A percentile compares a stretch with the other conserved stretches of the same genome.
Evolutionary conservation across 2,329 filamentous ascomycete species (phyloP).

Genomic region (Diaporthe sp.): DNA sequence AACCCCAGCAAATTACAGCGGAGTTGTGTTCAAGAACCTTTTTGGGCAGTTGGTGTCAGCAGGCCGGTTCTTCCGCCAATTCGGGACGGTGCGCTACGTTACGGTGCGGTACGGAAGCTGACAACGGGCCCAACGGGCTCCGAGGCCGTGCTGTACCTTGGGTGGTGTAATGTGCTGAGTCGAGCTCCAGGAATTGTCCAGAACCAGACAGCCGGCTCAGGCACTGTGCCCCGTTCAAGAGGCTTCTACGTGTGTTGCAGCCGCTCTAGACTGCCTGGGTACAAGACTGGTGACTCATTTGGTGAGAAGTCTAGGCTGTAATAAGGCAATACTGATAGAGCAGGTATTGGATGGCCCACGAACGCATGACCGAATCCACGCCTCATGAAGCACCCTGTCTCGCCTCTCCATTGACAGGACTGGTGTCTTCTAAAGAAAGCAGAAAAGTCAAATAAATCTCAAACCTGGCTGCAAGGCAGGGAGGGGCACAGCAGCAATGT

Average conservation of each 20-base stretch:
- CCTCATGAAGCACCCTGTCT: constrained; percentile 9
- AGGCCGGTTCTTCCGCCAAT: constrained; percentile 9
- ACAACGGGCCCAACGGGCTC: constrained; percentile 17
- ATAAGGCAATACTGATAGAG: not conserved
- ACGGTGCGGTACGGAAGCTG: not conserved
- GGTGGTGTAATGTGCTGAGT: not conserved
- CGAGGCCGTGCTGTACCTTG: constrained; percentile 4
- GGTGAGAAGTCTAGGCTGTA: not conserved
- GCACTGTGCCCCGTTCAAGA: not conserved
- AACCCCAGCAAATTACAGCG: constrained; percentile 1
- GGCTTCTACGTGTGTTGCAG: not conserved
- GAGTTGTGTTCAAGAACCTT: constrained; percentile 29
- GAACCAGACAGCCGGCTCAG: not conserved
- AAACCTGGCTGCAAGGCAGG: constrained; percentile 2
- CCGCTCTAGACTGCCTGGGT: not conserved
- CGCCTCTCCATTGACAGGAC: not conserved
- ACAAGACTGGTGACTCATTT: not conserved
- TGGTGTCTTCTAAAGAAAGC: constrained; percentile 9
- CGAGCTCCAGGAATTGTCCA: not conserved
- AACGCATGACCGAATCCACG: not conserved
- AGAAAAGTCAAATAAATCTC: constrained; percentile 5
- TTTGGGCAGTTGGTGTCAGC: constrained; percentile 3
- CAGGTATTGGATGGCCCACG: not conserved
- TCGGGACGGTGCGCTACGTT: constrained; percentile 19
- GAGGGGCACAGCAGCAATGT: constrained; percentile 12